Evolutionary conservation across 768 basidiomycete genomes (phyloP), one percentile per base, ranked within the genome.

Genomic region (Leccinum sublutescens): DNA sequence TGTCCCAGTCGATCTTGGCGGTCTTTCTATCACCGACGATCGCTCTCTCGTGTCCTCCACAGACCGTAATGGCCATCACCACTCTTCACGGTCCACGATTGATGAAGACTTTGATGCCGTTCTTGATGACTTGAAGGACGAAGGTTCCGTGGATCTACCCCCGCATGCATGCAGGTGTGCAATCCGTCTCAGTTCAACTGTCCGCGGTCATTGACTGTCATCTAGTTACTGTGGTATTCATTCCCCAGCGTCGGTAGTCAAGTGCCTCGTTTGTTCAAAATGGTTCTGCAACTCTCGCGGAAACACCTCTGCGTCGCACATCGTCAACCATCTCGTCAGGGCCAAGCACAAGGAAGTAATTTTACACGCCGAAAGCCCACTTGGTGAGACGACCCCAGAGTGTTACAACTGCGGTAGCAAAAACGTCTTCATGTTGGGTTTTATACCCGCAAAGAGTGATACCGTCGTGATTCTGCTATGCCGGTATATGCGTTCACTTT

Each of bases 241-340:
- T 75, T 94, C 93, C 50, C 95, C 97, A 6, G 91, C 95, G 6
- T 95, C 93, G 36, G 97, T 99, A 25, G 97, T 98, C 61, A 97
- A 96, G 75, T 96, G 94, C 66, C 82, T 95, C 52, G 71, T 95
- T 52, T 96, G 94, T 69, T 83, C 87, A 19, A 95, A 95, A 72
- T 96, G 94, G 94, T 99, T 99, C 74, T 99, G 97, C 80, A 99
- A 99, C 73, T 96, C 96, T 11, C 86, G 97, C 33, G 95, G 95
- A 57, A 97, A 97, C 69, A 97, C 95, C 5, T 97, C 95, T 2
- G 95, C 95, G 2, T 98, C 96, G 1, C 97, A 99, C 72, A 98
- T 99, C 67, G 96, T 99, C 64, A 98, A 98, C 74, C 97, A 99
- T 77, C 85, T 99, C 59, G 97, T 99, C 52, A 93, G 96, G 69